A percentile compares a stretch with the other conserved stretches of the same genome.
These are phyloP conservation scores for Darksidea phi DNA, from an alignment of 495 filamentous ascomycete genomes.

Conservation along the genomic window DNA sequence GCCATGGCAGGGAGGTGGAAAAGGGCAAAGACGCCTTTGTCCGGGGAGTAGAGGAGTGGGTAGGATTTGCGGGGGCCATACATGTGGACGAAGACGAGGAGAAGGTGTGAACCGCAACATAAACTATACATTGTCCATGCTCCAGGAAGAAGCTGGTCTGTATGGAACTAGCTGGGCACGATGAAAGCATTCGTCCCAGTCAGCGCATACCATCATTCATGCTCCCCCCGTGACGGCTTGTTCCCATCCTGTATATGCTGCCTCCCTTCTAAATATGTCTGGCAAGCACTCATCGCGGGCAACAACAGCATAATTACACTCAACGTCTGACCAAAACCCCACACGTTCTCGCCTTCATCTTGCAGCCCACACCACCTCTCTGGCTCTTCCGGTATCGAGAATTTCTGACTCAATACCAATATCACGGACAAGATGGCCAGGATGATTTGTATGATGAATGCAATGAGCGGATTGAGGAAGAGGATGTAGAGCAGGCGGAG, in stretches of 20 bases:
- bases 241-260: conserved; percentile 13
- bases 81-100: conserved; percentile 14
- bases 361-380: conserved; percentile 11
- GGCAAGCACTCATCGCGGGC: conserved; percentile 21
- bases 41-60: conserved; percentile 76
- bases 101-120: too few species aligned
- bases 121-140: too few species aligned
- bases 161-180: background rate
- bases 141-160: too few species aligned
- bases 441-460: conserved; percentile 18
- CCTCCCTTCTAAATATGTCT: conserved; percentile 23
- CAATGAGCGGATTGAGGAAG: conserved; percentile 25
- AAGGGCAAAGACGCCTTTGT: conserved; percentile 55
- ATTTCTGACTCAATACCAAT: conserved; percentile 27
- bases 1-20: conserved; percentile 53
- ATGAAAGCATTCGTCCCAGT: background rate
- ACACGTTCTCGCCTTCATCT: conserved; percentile 14
- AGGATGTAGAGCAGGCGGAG: conserved; percentile 9
- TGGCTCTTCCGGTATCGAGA: conserved; percentile 6
- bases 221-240: background rate
- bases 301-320: conserved; percentile 21
- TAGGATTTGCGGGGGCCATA: conserved; percentile 68
- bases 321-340: conserved; percentile 28
- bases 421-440: conserved; percentile 13
- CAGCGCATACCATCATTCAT: background rate